Percentiles rank a stretch among this genome's conserved stretches.
Evolutionary conservation across 129 eudicot genomes (phyloP).

Genomic region (Lonicera japonica): DNA sequence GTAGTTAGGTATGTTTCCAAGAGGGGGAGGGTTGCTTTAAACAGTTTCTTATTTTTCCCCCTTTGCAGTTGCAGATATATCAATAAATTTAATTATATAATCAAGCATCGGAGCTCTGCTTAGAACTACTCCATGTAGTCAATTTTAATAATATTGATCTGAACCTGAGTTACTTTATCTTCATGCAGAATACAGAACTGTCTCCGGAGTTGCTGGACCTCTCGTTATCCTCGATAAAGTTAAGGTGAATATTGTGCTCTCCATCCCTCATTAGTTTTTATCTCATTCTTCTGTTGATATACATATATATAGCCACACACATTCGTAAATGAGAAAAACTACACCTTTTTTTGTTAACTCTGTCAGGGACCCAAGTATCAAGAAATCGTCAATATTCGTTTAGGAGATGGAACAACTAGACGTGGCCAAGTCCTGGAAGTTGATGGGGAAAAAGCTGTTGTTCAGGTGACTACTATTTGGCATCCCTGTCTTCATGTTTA

Average conservation of each 20-base stretch:
- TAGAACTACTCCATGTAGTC: not conserved
- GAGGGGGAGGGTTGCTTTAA: not conserved
- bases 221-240: conserved; percentile 97
- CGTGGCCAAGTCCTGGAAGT: conserved; percentile 99
- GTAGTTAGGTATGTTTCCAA: not conserved
- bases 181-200: conserved; percentile 83
- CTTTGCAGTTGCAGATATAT: no score
- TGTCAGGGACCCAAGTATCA: conserved; percentile 95
- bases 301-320: conserved; percentile 4
- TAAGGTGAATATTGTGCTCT: conserved; percentile 47
- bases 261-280: not conserved
- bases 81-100: not conserved
- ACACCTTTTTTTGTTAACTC: not conserved
- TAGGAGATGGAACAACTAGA: conserved; percentile 96
- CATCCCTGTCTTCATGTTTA: not conserved
- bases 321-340: not conserved
- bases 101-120: not conserved
- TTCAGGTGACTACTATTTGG: conserved; percentile 51
- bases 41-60: not conserved
- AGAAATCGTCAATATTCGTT: conserved; percentile 93
- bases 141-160: not conserved
- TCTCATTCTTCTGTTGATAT: conserved; percentile 3
- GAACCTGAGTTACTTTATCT: conserved; percentile 2
- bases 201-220: conserved; percentile 99
- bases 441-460: conserved; percentile 99